A percentile compares a stretch with the other conserved stretches of the same genome.
Evolutionary conservation across 2,329 filamentous ascomycete genomes (phyloP).

Genomic region (Exophiala sideris): DNA sequence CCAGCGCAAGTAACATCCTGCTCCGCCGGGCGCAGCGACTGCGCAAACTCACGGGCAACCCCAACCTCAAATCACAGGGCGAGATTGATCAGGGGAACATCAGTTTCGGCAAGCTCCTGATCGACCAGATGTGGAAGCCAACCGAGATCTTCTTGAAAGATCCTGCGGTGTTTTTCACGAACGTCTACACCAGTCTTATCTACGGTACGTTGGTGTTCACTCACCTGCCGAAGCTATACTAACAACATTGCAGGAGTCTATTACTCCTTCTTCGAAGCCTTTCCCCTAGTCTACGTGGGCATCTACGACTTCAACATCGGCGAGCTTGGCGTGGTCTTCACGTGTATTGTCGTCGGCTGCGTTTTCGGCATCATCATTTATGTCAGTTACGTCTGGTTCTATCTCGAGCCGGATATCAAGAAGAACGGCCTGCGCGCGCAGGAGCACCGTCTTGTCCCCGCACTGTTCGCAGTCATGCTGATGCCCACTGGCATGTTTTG

Average conservation of each 20-base stretch:
- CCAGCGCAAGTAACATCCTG: slow-evolving; percentile 57
- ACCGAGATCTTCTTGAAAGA: slow-evolving; percentile 59
- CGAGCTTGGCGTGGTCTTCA: slow-evolving; percentile 58
- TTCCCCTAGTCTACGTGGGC: slow-evolving; percentile 60
- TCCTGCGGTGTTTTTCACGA: slow-evolving; percentile 60
- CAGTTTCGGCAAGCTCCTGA: slow-evolving; percentile 43
- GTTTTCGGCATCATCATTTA: slow-evolving; percentile 52
- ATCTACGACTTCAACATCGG: slow-evolving; percentile 60
- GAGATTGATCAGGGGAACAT: slow-evolving; percentile 62
- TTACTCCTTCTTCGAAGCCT: slow-evolving; percentile 63
- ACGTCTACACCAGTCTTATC: slow-evolving; percentile 59
- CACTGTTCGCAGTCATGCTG: slow-evolving; percentile 49
- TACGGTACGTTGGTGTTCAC: slow-evolving; percentile 34
- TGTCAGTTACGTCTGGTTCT: slow-evolving; percentile 50
- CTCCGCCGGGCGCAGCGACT: slow-evolving; percentile 60
- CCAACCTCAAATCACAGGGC: slow-evolving; percentile 56
- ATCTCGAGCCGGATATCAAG: slow-evolving; percentile 49
- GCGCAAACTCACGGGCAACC: slow-evolving; percentile 57
- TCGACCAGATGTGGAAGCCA: slow-evolving; percentile 59
- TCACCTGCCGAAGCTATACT: slow-evolving; percentile 48
- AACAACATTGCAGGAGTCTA: slow-evolving; percentile 25
- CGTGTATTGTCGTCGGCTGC: slow-evolving; percentile 58
- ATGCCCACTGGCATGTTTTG: slow-evolving; percentile 60
- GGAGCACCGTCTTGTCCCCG: slow-evolving; percentile 53
- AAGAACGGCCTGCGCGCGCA: slow-evolving; percentile 50